Base-by-base conservation (phyloP, 179 eudicot genomes). In the Beta macrorhiza region DNA sequence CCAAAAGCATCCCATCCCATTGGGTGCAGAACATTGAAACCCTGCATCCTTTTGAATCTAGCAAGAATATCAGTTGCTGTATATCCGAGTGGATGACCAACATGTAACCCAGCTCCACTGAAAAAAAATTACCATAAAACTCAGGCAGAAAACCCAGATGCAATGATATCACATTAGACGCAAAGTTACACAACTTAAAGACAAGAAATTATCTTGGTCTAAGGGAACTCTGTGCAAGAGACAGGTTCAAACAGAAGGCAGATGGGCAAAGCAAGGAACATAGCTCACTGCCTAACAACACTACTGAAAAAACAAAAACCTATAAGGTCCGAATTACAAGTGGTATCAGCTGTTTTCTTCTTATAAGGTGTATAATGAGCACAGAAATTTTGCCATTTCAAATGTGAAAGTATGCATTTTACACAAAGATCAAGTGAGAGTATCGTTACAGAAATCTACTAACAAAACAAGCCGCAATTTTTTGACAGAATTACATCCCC, bases 1-100 rank as follows among this genome's bases (percentile, higher is more conserved):
- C 99, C 99, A 87, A 97, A 97, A 56, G 99, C 99, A 89, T 97
- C 99, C 99, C 99, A 97, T 78, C 99, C 99, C 97, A 94, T 97
- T 13, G 99, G 99, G 67, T 97, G 99, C 83, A 97, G 84, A 80
- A 97, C 99, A 89, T 97, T 97, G 88, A 86, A 97, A 68, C 99
- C 99, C 82, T 91, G 92, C 99, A 97, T 97, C 64, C 99, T 92
- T 84, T 90, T 97, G 79, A 86, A 92, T 87, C 99, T 91, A 80
- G 98, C 99, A 83, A 97, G 95, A 86, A 97, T 97, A 82, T 97
- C 99, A 1, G 99, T 97, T 61, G 99, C 99, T 17, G 99, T 94
- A 78, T 94, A 94, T 82, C 99, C 99, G 70, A 97, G 99, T 71
- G 99, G 99, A 89, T 97, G 99, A 45, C 99, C 99, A 69, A 97